Base-by-base conservation (phyloP, 352 stramenopile species). In the Globisporangium iwayamae region DNA sequence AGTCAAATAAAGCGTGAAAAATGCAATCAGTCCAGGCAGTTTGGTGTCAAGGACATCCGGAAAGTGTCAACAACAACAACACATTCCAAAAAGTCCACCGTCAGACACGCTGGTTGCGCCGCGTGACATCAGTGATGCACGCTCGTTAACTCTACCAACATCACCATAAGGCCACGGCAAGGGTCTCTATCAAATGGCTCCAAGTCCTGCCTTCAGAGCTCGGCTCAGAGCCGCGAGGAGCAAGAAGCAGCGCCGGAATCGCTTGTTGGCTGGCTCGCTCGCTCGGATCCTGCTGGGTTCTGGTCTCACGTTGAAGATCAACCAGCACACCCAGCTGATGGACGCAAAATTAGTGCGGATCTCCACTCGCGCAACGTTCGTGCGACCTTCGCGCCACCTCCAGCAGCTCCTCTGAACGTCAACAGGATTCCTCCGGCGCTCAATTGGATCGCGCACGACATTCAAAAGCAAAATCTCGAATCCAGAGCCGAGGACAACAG, bases 291-390 rank as follows among this genome's bases (percentile, higher is more conserved):
- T 22, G 25, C 25, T 9, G 13, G 28, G 20, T 25, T 20, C 18
- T 30, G 52, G 18, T 32, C 34, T 41, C 38, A 62, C 20, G 22
- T 62, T 62, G 56, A 62, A 62, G 56, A 62, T 45, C 16, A 41
- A 1, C 58, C 22, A 28, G 25, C 25, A 28, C 25, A 28, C 25
- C 41, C 11, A 20, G n/a, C 25, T 25, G 20, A 45, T 43, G 39
- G 56, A 32, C 56, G 28, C 41, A 30, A 55, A 63, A 39, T 18
- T 55, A 50, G 39, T 11, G 22, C 53, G 34, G 32, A 62, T 55
- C 56, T 63, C 46, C n/a, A 0, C 1, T 55, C 25, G 25, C 16
- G 56, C 55, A 28, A 61, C 52, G 9, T 62, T 45, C 30, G 39
- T 25, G 32, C 53, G 16, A 59, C 53, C 53, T 59, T 63, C 56